These are phyloP conservation scores for Lagenidium sp. DNA, from an alignment of 352 stramenopile species.

Conservation along the genomic window DNA sequence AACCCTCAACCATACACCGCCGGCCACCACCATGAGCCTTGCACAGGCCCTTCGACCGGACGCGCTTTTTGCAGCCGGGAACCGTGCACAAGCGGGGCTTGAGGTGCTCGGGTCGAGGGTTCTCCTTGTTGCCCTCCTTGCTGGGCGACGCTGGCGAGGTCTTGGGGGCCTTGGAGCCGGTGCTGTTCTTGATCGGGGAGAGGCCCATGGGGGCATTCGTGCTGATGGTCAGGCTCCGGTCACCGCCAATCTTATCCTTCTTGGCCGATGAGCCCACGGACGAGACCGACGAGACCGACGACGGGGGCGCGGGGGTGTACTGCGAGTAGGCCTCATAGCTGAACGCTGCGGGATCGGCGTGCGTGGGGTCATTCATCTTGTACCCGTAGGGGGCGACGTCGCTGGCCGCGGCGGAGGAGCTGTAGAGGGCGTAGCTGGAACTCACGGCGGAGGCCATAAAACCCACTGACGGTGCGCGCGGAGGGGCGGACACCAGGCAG, in stretches of 20 bases:
- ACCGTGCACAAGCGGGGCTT: constrained; percentile 80
- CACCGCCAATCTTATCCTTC: neutral
- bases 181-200: too few relatives aligned
- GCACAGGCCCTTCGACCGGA: constrained; percentile 78
- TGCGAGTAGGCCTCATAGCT: neutral
- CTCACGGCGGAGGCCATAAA: constrained; percentile 51
- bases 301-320: constrained; percentile 6
- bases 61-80: constrained; percentile 75
- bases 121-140: constrained; percentile 6
- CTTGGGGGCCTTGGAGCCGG: neutral
- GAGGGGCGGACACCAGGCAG: constrained; percentile 16
- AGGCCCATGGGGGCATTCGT: constrained; percentile 7
- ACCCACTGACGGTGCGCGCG: constrained; percentile 26
- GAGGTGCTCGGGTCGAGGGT: constrained; percentile 39
- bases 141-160: constrained; percentile 7
- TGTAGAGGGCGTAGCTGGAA: constrained; percentile 18
- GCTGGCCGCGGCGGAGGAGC: neutral
- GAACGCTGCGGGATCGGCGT: neutral
- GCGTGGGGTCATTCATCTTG: neutral
- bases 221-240: constrained; percentile 8
- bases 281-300: neutral
- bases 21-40: constrained; percentile 75
- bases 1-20: constrained; percentile 75
- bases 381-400: neutral
- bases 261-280: neutral